These are phyloP conservation scores for Kwoniella sp. DNA, from an alignment of 768 basidiomycete genomes.

Conservation along the genomic window DNA sequence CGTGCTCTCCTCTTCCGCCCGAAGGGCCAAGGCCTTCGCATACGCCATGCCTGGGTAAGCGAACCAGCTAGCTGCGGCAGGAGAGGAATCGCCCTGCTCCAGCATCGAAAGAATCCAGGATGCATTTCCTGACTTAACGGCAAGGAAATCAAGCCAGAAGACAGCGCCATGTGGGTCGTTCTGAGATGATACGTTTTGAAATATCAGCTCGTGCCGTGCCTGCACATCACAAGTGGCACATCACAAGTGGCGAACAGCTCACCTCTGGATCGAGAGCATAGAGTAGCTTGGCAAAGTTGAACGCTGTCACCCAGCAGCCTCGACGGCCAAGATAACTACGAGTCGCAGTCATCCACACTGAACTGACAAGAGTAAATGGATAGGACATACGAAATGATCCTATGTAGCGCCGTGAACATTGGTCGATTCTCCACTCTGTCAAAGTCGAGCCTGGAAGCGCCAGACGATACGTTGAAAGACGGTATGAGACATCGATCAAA, in stretches of 20 bases:
- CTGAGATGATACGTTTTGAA: slow-evolving; percentile 17
- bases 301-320: slow-evolving; percentile 84
- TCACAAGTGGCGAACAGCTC: too few relatives aligned
- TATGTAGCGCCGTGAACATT: slow-evolving; percentile 83
- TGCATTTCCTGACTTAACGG: slow-evolving; percentile 75
- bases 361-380: background rate
- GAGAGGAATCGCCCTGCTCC: slow-evolving; percentile 57
- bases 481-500: slow-evolving; percentile 89
- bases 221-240: too few relatives aligned
- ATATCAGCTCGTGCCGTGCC: slow-evolving; percentile 6
- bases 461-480: slow-evolving; percentile 78
- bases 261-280: slow-evolving; percentile 73
- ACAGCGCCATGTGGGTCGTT: slow-evolving; percentile 84
- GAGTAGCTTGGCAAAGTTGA: slow-evolving; percentile 86
- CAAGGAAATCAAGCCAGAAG: slow-evolving; percentile 75
- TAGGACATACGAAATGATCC: slow-evolving; percentile 70
- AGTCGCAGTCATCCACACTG: slow-evolving; percentile 3
- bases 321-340: slow-evolving; percentile 79
- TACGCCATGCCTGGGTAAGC: slow-evolving; percentile 66
- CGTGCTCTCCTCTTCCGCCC: slow-evolving; percentile 60
- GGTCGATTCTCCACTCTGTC: slow-evolving; percentile 84
- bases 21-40: slow-evolving; percentile 63
- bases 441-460: slow-evolving; percentile 83
- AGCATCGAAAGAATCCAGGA: slow-evolving; percentile 74
- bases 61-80: slow-evolving; percentile 61